A percentile compares a stretch with the other conserved stretches of the same genome.
phyloP scores from a whole-genome alignment of 202 grass and related monocot species.

The Dendrocalamus latiflorus region DNA sequence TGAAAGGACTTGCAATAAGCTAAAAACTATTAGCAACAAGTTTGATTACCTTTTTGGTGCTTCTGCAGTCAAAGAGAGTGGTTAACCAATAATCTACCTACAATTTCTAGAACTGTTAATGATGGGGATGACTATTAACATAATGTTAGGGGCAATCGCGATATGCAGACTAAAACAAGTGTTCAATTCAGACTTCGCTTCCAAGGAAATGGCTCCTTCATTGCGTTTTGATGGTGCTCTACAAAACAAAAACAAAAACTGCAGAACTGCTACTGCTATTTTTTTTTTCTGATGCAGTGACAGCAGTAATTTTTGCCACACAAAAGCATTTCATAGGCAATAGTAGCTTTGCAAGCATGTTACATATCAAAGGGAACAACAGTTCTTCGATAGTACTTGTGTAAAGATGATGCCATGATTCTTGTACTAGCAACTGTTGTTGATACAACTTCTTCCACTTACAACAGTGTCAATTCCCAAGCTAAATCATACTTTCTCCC shows the following conservation, averaged over 20 bases:
- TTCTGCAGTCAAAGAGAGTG: conserved; percentile 4
- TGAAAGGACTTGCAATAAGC: background rate
- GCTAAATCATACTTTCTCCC: background rate
- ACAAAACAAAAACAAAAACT: background rate
- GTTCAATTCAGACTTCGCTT: background rate
- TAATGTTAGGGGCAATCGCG: background rate
- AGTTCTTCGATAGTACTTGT: background rate
- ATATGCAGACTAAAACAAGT: too few species aligned
- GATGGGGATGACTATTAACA: background rate
- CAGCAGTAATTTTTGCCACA: too few species aligned
- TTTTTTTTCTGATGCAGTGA: background rate
- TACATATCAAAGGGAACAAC: background rate
- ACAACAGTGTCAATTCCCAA: background rate
- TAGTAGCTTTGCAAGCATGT: background rate
- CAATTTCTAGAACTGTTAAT: background rate
- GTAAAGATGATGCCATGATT: background rate
- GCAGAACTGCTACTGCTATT: background rate
- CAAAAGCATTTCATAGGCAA: too few species aligned
- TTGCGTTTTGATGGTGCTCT: background rate
- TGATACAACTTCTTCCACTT: background rate
- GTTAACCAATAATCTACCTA: conserved; percentile 6
- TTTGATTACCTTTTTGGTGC: background rate
- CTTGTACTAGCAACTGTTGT: background rate
- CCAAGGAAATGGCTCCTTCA: background rate
- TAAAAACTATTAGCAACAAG: background rate